These are phyloP conservation scores for Saposhnikovia divaricata DNA, from an alignment of 129 eudicot genomes.

Conservation along the genomic window DNA sequence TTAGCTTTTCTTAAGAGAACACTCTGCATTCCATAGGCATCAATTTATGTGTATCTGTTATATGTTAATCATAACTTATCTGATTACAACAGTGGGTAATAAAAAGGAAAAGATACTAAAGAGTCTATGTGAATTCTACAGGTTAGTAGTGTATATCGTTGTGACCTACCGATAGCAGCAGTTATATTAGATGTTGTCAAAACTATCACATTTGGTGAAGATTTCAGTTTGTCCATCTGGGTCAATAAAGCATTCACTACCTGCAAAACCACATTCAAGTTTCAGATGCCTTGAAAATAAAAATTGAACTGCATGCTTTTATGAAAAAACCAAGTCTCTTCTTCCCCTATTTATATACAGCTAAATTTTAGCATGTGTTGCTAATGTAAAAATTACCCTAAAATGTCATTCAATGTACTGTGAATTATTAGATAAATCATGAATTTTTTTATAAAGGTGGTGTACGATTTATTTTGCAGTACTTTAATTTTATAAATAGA, in stretches of 20 bases:
- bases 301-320: constrained; percentile 7
- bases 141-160: background rate
- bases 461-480: background rate
- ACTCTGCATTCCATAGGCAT: background rate
- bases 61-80: background rate
- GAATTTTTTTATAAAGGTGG: background rate
- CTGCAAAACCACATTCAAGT: constrained; percentile 38
- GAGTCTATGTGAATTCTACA: background rate
- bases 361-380: background rate
- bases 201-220: constrained; percentile 85
- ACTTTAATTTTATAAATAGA: background rate
- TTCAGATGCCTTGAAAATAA: constrained; percentile 12
- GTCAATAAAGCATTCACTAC: constrained; percentile 94
- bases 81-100: background rate
- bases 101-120: background rate
- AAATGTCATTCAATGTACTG: background rate
- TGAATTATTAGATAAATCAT: background rate
- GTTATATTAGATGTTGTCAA: constrained; percentile 93
- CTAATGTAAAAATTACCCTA: background rate
- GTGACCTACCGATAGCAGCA: constrained; percentile 83
- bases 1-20: background rate
- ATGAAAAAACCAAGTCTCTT: background rate
- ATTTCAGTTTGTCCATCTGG: constrained; percentile 88
- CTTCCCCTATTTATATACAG: background rate
- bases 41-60: background rate